Percentiles rank a stretch among this genome's conserved stretches.
phyloP scores from a whole-genome alignment of 495 filamentous ascomycete species.

The Lasiosphaeria ovina region DNA sequence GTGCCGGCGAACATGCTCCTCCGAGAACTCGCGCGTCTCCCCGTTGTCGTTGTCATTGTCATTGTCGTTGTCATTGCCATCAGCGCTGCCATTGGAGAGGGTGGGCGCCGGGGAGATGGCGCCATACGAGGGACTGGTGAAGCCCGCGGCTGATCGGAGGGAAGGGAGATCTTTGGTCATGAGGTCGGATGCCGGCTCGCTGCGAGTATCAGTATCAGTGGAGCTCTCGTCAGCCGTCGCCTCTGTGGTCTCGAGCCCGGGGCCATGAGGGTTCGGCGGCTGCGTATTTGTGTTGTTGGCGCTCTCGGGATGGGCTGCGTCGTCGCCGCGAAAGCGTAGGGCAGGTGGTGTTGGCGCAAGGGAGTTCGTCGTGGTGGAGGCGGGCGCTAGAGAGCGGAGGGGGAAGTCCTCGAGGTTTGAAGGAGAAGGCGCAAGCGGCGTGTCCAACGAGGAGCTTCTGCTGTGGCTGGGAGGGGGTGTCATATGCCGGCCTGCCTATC shows the following conservation, averaged over 20 bases:
- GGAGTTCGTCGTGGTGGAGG: too few species aligned
- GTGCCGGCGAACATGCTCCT: not conserved
- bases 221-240: constrained; percentile 13
- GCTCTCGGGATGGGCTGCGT: constrained; percentile 3
- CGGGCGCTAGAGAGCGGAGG: constrained; percentile 14
- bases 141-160: constrained; percentile 58
- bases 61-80: constrained; percentile 1
- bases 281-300: constrained; percentile 7
- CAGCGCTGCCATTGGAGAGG: constrained; percentile 8
- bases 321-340: not conserved
- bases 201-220: not conserved
- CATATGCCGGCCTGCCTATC: constrained; percentile 21
- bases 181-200: constrained; percentile 15
- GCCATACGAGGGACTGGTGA: constrained; percentile 58
- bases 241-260: constrained; percentile 5
- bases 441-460: constrained; percentile 4
- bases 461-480: constrained; percentile 10
- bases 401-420: constrained; percentile 17
- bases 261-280: constrained; percentile 18
- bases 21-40: not conserved
- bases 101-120: constrained; percentile 41
- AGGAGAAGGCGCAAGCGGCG: not conserved
- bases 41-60: too few species aligned
- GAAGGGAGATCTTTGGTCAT: constrained; percentile 59
- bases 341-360: not conserved